Evolutionary conservation across 1,139 yeast genomes (phyloP).

Genomic region (Kodamaea ohmeri): DNA sequence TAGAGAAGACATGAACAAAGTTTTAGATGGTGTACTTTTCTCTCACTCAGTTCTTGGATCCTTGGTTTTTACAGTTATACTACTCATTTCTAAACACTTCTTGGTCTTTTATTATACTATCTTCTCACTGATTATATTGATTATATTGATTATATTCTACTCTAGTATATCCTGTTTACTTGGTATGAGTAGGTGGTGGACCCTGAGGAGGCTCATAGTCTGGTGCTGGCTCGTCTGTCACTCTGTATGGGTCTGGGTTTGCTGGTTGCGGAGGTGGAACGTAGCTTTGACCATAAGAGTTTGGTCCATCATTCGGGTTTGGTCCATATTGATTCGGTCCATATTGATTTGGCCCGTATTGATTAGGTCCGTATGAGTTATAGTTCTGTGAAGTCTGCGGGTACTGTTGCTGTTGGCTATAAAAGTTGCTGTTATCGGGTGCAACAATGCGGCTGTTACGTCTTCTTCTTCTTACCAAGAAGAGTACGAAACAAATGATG

Average conservation of each 20-base stretch:
- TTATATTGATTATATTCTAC: too few species aligned
- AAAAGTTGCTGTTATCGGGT: slow-evolving; percentile 13
- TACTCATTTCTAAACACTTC: too few species aligned
- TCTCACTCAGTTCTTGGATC: too few species aligned
- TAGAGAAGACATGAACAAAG: too few species aligned
- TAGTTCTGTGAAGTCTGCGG: slow-evolving; percentile 5
- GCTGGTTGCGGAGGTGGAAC: slow-evolving; percentile 4
- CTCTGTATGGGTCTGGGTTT: neutral
- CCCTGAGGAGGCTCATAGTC: slow-evolving; percentile 22
- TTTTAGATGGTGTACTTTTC: too few species aligned
- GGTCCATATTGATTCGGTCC: neutral
- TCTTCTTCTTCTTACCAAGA: slow-evolving; percentile 12
- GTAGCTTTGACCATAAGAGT: too few species aligned
- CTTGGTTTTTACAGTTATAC: too few species aligned
- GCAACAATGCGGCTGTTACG: slow-evolving; percentile 10
- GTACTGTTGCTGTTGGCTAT: slow-evolving; percentile 17
- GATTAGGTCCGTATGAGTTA: neutral
- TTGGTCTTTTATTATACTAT: too few species aligned
- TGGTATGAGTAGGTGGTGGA: slow-evolving; percentile 22
- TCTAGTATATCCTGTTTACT: neutral
- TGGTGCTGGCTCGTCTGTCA: slow-evolving; percentile 9
- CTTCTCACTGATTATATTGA: too few species aligned
- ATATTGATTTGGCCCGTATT: neutral
- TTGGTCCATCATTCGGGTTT: neutral
- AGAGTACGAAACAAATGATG: slow-evolving; percentile 11